These are phyloP conservation scores for Colletotrichum godetiae DNA, from an alignment of 2,329 filamentous ascomycete species.

Conservation along the genomic window DNA sequence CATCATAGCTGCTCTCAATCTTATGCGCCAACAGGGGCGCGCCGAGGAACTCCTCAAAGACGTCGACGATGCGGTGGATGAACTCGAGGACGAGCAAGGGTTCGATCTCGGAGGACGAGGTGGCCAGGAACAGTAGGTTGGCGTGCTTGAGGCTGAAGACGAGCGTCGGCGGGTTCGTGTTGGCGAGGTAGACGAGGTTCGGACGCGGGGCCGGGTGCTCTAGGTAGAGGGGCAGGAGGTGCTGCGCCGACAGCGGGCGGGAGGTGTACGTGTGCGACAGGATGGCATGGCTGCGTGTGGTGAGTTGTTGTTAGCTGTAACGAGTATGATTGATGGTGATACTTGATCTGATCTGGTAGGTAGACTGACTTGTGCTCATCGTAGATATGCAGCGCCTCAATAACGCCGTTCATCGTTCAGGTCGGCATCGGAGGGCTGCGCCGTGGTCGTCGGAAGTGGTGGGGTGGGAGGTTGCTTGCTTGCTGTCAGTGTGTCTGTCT, in stretches of 20 bases:
- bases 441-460: constrained; percentile 41
- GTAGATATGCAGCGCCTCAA: constrained; percentile 96
- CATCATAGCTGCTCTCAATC: constrained; percentile 91
- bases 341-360: not conserved
- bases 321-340: not conserved
- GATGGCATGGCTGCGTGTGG: constrained; percentile 75
- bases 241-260: constrained; percentile 79
- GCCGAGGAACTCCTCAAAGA: constrained; percentile 93
- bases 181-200: constrained; percentile 86
- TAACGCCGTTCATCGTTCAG: constrained; percentile 80
- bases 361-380: constrained; percentile 87
- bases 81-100: constrained; percentile 93
- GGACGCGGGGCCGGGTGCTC: constrained; percentile 84
- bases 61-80: constrained; percentile 91
- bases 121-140: constrained; percentile 86
- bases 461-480: constrained; percentile 31
- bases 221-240: constrained; percentile 88
- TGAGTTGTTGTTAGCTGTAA: constrained; percentile 39
- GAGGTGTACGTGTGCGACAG: constrained; percentile 90
- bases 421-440: constrained; percentile 38
- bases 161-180: constrained; percentile 85
- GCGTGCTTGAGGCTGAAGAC: constrained; percentile 91
- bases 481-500: constrained; percentile 11
- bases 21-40: constrained; percentile 86
- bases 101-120: constrained; percentile 87